These are phyloP conservation scores for Starmera stellimalicola DNA, from an alignment of 1,139 yeast genomes.

Conservation along the genomic window DNA sequence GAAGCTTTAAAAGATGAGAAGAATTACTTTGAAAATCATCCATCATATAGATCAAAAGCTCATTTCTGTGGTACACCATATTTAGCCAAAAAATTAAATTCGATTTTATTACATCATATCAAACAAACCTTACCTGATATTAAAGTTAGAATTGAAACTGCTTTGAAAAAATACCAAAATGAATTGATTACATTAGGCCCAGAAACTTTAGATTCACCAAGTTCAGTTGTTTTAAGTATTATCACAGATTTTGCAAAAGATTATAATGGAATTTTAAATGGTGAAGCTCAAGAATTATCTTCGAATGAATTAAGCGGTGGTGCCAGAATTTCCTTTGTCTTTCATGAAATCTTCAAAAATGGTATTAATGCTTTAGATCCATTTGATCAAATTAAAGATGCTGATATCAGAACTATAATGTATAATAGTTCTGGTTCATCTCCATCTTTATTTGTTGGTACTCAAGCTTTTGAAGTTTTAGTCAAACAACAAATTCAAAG, in stretches of 20 bases:
- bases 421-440: slow-evolving; percentile 96
- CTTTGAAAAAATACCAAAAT: slow-evolving; percentile 69
- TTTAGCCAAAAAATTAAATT: slow-evolving; percentile 85
- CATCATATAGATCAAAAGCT: slow-evolving; percentile 77
- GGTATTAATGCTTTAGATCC: slow-evolving; percentile 94
- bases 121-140: slow-evolving; percentile 92
- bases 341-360: slow-evolving; percentile 91
- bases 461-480: slow-evolving; percentile 93
- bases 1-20: slow-evolving; percentile 81
- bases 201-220: slow-evolving; percentile 80
- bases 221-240: slow-evolving; percentile 81
- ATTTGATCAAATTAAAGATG: slow-evolving; percentile 92
- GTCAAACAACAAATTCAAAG: slow-evolving; percentile 92
- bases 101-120: slow-evolving; percentile 85
- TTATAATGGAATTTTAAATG: slow-evolving; percentile 84
- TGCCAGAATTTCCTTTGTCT: slow-evolving; percentile 95
- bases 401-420: slow-evolving; percentile 95
- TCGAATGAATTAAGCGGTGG: slow-evolving; percentile 89
- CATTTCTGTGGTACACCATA: slow-evolving; percentile 94
- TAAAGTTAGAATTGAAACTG: slow-evolving; percentile 80
- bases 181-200: slow-evolving; percentile 77
- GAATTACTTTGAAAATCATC: slow-evolving; percentile 64
- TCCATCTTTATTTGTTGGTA: slow-evolving; percentile 95
- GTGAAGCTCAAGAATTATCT: slow-evolving; percentile 85
- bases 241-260: slow-evolving; percentile 92